Percentiles rank a stretch among this genome's conserved stretches.
phyloP scores from a whole-genome alignment of 2,329 filamentous ascomycete genomes.

The Zymoseptoria pseudotritici region DNA sequence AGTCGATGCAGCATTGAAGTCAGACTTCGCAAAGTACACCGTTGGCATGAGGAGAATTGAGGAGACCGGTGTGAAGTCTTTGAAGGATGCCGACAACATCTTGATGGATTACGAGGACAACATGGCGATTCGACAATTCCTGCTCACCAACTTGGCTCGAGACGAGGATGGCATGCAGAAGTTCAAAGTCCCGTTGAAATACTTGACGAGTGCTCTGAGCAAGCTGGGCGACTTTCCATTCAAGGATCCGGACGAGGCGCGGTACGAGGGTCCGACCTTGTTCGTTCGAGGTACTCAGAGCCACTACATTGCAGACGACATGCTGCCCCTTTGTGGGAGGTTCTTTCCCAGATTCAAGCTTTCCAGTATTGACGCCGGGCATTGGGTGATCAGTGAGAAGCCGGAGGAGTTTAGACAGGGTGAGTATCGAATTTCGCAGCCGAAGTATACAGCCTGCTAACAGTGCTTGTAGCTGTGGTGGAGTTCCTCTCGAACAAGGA shows the following conservation, averaged over 20 bases:
- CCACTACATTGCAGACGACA: conserved; percentile 73
- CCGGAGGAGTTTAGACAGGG: conserved; percentile 70
- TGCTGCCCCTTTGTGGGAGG: conserved; percentile 66
- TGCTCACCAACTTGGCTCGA: conserved; percentile 75
- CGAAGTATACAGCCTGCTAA: conserved; percentile 5
- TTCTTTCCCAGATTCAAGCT: conserved; percentile 76
- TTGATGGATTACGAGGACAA: conserved; percentile 66
- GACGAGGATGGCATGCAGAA: conserved; percentile 50
- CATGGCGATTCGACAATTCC: conserved; percentile 76
- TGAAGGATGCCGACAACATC: conserved; percentile 73
- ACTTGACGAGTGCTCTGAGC: conserved; percentile 59
- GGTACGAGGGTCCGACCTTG: conserved; percentile 70
- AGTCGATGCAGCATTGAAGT: conserved; percentile 66
- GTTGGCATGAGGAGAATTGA: conserved; percentile 80
- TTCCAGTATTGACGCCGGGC: conserved; percentile 67
- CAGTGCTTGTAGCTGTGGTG: conserved; percentile 46
- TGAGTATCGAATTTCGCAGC: conserved; percentile 34
- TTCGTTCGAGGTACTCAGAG: conserved; percentile 73
- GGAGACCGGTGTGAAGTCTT: conserved; percentile 56
- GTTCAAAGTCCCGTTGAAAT: conserved; percentile 73
- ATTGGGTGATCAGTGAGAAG: conserved; percentile 87
- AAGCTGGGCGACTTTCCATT: conserved; percentile 86
- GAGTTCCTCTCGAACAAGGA: conserved; percentile 54
- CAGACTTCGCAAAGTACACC: conserved; percentile 72
- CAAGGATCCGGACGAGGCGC: conserved; percentile 57